Evolutionary conservation across 176 grass and related monocot species (phyloP).

Genomic region (Carex parvula): DNA sequence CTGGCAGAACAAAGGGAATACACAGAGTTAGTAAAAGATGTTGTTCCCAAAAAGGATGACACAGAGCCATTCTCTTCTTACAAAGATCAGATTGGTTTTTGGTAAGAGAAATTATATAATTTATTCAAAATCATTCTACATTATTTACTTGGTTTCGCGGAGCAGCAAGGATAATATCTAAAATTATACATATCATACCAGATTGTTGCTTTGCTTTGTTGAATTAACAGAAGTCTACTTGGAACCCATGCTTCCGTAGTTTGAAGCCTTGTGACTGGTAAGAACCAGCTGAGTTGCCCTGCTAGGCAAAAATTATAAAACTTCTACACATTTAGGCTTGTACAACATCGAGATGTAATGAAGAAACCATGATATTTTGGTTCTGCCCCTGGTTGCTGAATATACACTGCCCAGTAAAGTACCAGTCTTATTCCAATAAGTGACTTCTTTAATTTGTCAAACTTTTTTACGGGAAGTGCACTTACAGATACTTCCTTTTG

Average conservation of each 20-base stretch:
- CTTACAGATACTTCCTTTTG: slow-evolving; percentile 10
- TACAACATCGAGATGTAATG: background rate
- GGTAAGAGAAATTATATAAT: slow-evolving; percentile 33
- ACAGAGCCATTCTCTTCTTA: slow-evolving; percentile 89
- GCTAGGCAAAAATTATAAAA: background rate
- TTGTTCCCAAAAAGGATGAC: slow-evolving; percentile 42
- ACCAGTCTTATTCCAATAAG: background rate
- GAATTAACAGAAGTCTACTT: background rate
- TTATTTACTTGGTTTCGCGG: background rate
- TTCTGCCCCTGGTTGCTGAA: background rate
- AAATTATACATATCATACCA: slow-evolving; percentile 6
- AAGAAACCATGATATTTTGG: background rate
- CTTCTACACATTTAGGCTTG: background rate
- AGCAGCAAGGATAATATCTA: background rate
- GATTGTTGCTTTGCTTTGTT: background rate
- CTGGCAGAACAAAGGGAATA: slow-evolving; percentile 76
- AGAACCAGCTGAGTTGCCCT: background rate
- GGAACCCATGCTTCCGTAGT: background rate
- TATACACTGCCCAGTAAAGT: background rate
- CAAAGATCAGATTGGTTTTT: slow-evolving; percentile 96
- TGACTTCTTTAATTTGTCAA: background rate
- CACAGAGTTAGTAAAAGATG: slow-evolving; percentile 72
- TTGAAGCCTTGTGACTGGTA: background rate
- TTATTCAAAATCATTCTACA: background rate
- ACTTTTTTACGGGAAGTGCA: background rate